Conservation (phyloP, 2,329 filamentous ascomycete genomes). For the Venturia aucupariae region DNA sequence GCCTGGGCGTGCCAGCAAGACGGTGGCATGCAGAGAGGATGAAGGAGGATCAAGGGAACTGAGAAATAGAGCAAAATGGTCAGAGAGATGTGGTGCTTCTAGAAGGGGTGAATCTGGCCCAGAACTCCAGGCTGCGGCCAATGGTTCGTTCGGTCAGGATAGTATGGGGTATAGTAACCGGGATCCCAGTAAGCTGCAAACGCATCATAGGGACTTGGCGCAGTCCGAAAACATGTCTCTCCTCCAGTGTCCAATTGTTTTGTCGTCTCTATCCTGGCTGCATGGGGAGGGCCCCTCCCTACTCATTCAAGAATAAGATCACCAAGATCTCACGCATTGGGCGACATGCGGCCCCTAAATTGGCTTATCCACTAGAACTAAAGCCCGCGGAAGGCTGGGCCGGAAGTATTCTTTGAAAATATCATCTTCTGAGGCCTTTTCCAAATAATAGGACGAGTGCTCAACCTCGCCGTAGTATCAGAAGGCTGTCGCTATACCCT, state of each 20-base stretch:
- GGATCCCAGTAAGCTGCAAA: constrained; percentile 3
- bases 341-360: not conserved
- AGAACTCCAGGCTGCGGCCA: not conserved
- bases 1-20: not conserved
- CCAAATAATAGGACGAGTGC: not conserved
- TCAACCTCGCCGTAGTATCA: not conserved
- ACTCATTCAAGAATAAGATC: not conserved
- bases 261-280: not conserved
- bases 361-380: not conserved
- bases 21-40: not conserved
- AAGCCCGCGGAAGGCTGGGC: not conserved
- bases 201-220: constrained; percentile 2
- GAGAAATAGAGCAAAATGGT: not conserved
- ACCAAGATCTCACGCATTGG: not conserved
- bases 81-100: not conserved
- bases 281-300: not conserved
- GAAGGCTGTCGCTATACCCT: not conserved
- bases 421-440: not conserved
- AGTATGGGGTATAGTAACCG: not conserved
- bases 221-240: constrained; percentile 2
- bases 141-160: not conserved
- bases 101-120: not conserved
- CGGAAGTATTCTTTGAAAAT: not conserved
- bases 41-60: not conserved
- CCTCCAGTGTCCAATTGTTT: not conserved